These are phyloP conservation scores for Phytomonas sp. DNA, from an alignment of 208 protist species.

Conservation along the genomic window DNA sequence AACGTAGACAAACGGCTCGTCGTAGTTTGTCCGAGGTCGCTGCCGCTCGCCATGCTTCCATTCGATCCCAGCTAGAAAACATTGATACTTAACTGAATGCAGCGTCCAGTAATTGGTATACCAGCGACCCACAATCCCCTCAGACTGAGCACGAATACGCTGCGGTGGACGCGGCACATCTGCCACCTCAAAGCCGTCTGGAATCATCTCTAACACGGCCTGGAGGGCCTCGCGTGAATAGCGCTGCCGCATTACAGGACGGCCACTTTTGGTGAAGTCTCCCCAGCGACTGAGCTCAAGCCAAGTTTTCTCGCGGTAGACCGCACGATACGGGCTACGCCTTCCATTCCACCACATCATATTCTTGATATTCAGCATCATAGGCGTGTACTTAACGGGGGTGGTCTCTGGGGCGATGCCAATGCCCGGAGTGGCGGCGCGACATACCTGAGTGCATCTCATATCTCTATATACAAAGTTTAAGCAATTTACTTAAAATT, in stretches of 20 bases:
- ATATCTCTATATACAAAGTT: slow-evolving; percentile 10
- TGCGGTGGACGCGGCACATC: slow-evolving; percentile 83
- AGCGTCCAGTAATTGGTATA: slow-evolving; percentile 91
- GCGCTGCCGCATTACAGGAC: slow-evolving; percentile 60
- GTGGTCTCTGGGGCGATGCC: slow-evolving; percentile 86
- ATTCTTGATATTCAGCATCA: slow-evolving; percentile 85
- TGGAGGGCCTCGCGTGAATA: slow-evolving; percentile 70
- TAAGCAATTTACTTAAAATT: background rate
- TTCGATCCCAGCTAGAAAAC: slow-evolving; percentile 59
- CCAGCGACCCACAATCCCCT: slow-evolving; percentile 85
- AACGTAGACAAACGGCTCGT: slow-evolving; percentile 84
- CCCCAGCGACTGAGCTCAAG: slow-evolving; percentile 48
- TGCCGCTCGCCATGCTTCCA: slow-evolving; percentile 77
- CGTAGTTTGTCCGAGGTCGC: slow-evolving; percentile 75
- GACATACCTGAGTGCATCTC: slow-evolving; percentile 21
- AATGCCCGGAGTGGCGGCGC: slow-evolving; percentile 61
- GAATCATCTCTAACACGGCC: slow-evolving; percentile 67
- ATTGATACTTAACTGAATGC: slow-evolving; percentile 85
- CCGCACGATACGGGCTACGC: slow-evolving; percentile 38
- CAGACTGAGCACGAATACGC: slow-evolving; percentile 75
- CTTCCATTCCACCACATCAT: slow-evolving; percentile 70
- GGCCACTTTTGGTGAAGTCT: slow-evolving; percentile 40
- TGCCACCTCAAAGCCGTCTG: slow-evolving; percentile 62
- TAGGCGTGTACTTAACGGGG: slow-evolving; percentile 84
- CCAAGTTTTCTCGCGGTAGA: slow-evolving; percentile 80